Evolutionary conservation across 2,329 filamentous ascomycete species (phyloP).

Genomic region (Thelonectria blattea): DNA sequence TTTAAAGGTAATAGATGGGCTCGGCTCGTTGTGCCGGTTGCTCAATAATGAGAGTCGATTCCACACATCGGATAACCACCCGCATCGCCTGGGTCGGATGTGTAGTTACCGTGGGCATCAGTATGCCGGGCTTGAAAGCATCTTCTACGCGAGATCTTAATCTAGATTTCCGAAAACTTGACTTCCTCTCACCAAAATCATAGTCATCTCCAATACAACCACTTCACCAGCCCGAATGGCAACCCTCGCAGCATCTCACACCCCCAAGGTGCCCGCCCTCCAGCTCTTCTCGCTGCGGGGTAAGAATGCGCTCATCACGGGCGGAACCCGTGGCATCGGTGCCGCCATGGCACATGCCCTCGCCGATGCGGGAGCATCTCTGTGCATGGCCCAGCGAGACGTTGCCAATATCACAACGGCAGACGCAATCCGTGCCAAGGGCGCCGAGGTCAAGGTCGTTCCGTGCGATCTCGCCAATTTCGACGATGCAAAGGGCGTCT

Average conservation of each 20-base stretch:
- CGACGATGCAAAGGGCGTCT: constrained; percentile 12
- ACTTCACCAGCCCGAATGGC: background rate
- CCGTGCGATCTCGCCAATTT: constrained; percentile 13
- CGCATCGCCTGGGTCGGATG: background rate
- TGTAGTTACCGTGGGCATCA: background rate
- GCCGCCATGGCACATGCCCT: constrained; percentile 12
- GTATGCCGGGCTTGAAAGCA: background rate
- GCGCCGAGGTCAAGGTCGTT: background rate
- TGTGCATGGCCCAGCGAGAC: constrained; percentile 19
- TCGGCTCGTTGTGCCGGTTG: background rate
- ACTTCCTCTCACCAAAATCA: background rate
- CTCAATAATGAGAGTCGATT: background rate
- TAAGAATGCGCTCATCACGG: constrained; percentile 19
- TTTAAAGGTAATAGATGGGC: background rate
- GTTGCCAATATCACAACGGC: constrained; percentile 4
- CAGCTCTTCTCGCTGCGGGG: constrained; percentile 18
- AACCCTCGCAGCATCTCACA: background rate
- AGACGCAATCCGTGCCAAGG: constrained; percentile 13
- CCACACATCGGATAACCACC: background rate
- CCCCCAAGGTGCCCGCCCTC: constrained; percentile 12
- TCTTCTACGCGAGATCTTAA: background rate
- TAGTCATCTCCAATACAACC: background rate
- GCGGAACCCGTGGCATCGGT: constrained; percentile 16
- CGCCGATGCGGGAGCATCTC: constrained; percentile 12
- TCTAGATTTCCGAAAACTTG: background rate